phyloP scores from a whole-genome alignment of 306 rosid species.

The Cyclanthera cordifolia region DNA sequence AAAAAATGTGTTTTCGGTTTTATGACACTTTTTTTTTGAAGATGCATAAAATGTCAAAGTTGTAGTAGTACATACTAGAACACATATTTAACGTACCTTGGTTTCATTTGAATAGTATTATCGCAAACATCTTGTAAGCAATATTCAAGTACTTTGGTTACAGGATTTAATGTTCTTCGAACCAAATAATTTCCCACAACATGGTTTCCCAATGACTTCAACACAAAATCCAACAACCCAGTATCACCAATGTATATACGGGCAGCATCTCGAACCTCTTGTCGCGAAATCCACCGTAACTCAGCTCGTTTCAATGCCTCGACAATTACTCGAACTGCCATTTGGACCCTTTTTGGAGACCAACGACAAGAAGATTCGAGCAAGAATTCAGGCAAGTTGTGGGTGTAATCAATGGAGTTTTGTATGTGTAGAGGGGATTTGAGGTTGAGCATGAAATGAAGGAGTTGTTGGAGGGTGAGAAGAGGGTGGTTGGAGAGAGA shows the following conservation, averaged over 20 bases:
- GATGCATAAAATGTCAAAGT: no score
- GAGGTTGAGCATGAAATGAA: constrained; percentile 62
- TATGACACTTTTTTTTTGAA: no score
- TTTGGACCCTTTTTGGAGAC: constrained; percentile 29
- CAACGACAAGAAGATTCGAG: constrained; percentile 55
- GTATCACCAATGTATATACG: constrained; percentile 66
- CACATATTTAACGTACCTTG: not conserved
- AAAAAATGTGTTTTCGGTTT: no score
- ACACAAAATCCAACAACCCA: constrained; percentile 58
- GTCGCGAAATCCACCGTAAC: constrained; percentile 67
- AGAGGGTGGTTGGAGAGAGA: constrained; percentile 60
- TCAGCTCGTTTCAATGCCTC: constrained; percentile 3
- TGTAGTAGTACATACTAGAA: no score
- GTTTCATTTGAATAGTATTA: constrained; percentile 26
- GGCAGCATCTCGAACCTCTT: constrained; percentile 74
- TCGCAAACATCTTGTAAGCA: constrained; percentile 63
- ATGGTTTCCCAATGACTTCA: constrained; percentile 66
- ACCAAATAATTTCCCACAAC: constrained; percentile 68
- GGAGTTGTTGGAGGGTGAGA: constrained; percentile 50
- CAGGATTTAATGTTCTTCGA: constrained; percentile 59
- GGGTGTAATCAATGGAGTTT: constrained; percentile 17
- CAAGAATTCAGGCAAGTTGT: constrained; percentile 17
- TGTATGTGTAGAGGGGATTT: constrained; percentile 48
- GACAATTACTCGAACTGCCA: constrained; percentile 1
- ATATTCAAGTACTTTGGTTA: constrained; percentile 67